phyloP scores from a whole-genome alignment of 164 flowering plant species.

The Macadamia tetraphylla region DNA sequence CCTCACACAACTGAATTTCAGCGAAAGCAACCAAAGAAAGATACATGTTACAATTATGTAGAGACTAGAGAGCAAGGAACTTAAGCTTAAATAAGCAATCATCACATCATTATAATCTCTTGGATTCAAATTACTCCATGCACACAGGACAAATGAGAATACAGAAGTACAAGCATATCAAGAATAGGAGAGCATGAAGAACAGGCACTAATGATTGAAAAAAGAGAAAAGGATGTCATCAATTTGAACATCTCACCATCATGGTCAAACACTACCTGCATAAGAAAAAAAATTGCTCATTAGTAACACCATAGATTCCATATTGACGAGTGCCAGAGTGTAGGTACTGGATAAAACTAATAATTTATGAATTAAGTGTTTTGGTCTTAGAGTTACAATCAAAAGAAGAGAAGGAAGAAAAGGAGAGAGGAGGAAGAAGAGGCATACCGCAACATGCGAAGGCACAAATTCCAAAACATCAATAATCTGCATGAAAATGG shows the following conservation, averaged over 20 bases:
- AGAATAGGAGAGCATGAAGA: too few relatives aligned
- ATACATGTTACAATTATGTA: too few relatives aligned
- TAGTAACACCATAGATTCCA: slow-evolving; percentile 4
- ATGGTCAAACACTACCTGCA: slow-evolving; percentile 98
- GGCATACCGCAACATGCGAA: slow-evolving; percentile 87
- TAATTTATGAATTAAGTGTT: too few relatives aligned
- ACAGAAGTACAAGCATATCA: not conserved
- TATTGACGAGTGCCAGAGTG: not conserved
- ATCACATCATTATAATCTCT: not conserved
- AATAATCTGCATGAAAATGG: slow-evolving; percentile 56
- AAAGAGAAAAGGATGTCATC: slow-evolving; percentile 5
- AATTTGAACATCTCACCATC: slow-evolving; percentile 56
- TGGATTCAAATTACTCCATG: not conserved
- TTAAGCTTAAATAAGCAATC: too few relatives aligned
- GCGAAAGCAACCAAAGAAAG: too few relatives aligned
- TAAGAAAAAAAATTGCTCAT: slow-evolving; percentile 11
- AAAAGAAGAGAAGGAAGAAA: not conserved
- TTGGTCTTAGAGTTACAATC: not conserved
- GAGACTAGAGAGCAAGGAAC: too few relatives aligned
- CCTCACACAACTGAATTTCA: too few relatives aligned
- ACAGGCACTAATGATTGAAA: not conserved
- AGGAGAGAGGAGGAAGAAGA: not conserved
- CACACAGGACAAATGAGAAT: slow-evolving; percentile 6
- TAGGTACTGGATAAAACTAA: too few relatives aligned
- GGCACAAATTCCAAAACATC: slow-evolving; percentile 80